phyloP scores from a whole-genome alignment of 371 early-diverging fungal genomes.

The Lichtheimia hyalospora region DNA sequence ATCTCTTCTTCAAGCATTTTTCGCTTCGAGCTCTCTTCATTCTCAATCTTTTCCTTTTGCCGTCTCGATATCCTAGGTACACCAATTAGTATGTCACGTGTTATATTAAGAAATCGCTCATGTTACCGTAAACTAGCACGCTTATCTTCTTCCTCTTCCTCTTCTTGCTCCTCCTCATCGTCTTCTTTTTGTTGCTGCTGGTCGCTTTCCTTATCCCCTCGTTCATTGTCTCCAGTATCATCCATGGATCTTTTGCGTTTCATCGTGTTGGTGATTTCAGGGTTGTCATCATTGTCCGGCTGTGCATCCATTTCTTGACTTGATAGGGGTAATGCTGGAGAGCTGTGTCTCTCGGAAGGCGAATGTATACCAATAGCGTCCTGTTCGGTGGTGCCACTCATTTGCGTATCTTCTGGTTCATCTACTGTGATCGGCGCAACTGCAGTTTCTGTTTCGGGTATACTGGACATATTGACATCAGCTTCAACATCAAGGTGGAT shows the following conservation, averaged over 20 bases:
- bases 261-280: neutral
- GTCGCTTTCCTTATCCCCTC: neutral
- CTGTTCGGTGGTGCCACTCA: neutral
- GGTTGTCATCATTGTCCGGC: neutral
- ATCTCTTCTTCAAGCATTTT: slow-evolving; percentile 59
- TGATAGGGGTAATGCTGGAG: neutral
- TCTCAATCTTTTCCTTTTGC: slow-evolving; percentile 55
- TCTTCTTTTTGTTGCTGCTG: slow-evolving; percentile 20
- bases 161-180: slow-evolving; percentile 13
- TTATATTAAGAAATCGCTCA: neutral
- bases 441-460: no score
- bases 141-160: slow-evolving; percentile 43
- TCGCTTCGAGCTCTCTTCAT: slow-evolving; percentile 51
- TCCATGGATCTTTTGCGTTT: neutral
- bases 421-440: neutral
- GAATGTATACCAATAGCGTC: no score
- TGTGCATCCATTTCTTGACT: neutral
- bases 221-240: neutral
- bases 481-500: no score
- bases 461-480: no score
- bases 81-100: neutral
- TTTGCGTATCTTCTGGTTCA: neutral
- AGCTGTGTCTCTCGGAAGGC: neutral
- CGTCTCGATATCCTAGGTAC: slow-evolving; percentile 61
- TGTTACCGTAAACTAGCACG: slow-evolving; percentile 51